These are phyloP conservation scores for Fusarium coffeatum DNA, from an alignment of 2,329 filamentous ascomycete genomes.

Conservation along the genomic window DNA sequence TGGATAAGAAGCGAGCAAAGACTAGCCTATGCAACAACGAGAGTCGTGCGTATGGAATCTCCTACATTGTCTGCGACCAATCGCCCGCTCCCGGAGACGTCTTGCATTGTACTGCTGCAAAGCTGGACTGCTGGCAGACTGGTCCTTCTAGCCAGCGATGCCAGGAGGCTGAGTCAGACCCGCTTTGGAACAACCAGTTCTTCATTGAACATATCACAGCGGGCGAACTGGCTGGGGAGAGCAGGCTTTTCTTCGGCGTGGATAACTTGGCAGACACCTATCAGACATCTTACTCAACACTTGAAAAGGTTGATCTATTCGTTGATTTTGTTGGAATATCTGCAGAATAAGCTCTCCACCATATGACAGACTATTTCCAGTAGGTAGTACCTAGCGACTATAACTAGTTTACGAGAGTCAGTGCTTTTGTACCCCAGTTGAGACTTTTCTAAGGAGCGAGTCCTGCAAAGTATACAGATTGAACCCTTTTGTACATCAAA, in stretches of 20 bases:
- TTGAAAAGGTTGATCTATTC: background rate
- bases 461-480: too few species aligned
- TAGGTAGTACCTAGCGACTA: too few species aligned
- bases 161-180: background rate
- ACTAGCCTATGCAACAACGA: fast-evolving
- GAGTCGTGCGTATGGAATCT: background rate
- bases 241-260: too few species aligned
- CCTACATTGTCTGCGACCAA: background rate
- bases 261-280: background rate
- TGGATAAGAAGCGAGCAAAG: background rate
- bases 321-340: too few species aligned
- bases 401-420: too few species aligned
- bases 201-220: background rate
- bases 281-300: too few species aligned
- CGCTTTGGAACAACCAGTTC: background rate
- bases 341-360: too few species aligned
- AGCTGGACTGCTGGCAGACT: background rate
- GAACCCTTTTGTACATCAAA: too few species aligned
- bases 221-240: fast-evolving
- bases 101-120: background rate
- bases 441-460: too few species aligned
- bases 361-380: too few species aligned
- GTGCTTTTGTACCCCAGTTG: too few species aligned
- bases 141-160: background rate
- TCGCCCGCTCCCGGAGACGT: background rate